phyloP scores from a whole-genome alignment of 2,329 filamentous ascomycete genomes.

The Colletotrichum paranaense region DNA sequence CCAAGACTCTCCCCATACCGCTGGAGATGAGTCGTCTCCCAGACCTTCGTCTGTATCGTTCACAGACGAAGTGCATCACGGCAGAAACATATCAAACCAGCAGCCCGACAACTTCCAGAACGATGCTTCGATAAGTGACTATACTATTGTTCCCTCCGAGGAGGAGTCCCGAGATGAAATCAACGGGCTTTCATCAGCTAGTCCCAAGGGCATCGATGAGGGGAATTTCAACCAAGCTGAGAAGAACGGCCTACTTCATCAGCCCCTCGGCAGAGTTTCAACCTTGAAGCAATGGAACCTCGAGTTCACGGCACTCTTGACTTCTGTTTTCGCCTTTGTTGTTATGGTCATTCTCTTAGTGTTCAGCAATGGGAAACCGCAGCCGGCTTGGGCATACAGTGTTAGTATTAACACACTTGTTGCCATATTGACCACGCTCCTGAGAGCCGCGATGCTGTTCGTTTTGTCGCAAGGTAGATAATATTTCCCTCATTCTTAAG shows the following conservation, averaged over 20 bases:
- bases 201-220: not conserved
- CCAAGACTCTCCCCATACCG: not conserved
- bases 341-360: not conserved
- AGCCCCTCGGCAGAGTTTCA: not conserved
- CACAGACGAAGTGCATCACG: not conserved
- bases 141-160: not conserved
- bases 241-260: not conserved
- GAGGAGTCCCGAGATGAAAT: not conserved
- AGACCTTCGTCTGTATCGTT: not conserved
- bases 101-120: not conserved
- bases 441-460: not conserved
- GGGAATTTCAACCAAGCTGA: not conserved
- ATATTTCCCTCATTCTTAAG: too few relatives aligned
- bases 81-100: not conserved
- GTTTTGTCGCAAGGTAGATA: not conserved
- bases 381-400: not conserved
- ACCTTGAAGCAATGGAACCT: not conserved
- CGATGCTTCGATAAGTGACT: not conserved
- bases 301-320: not conserved
- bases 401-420: not conserved
- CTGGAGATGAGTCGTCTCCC: not conserved
- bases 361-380: not conserved
- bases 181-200: not conserved
- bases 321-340: not conserved
- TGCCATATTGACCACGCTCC: not conserved